Evolutionary conservation across 441 rosid species (phyloP), one percentile per base, ranked within the genome.

Genomic region (Francoa sonchifolia): DNA sequence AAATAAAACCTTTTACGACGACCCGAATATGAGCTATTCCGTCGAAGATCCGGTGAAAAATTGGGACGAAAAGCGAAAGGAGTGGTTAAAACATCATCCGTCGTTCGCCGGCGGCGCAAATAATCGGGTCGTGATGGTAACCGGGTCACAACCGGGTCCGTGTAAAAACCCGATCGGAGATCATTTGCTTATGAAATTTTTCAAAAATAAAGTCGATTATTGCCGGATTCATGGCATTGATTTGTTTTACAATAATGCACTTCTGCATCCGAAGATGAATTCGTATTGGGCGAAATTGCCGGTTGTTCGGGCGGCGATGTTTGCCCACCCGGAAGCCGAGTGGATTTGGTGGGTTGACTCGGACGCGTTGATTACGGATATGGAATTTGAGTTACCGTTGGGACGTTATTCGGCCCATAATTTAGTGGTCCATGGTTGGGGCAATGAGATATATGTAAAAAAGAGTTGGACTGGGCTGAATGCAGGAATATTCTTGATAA

Each of bases 271-370:
- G 25, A 75, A 74, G 36, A 85, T 89, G 98, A 15, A 15, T 6
- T 57, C 76, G 18, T 89, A 1, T 39, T 89, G 94, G 98, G 96
- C 94, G 7, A 85, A 89, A 50, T 62, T 71, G 0, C 89, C 92
- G 21, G 72, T 66, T 31, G 67, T 85, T 13, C 63, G 59, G 40
- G 80, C 96, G 23, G 79, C 94, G 41, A 89, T 89, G 98, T 20
- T 89, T 45, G 89, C 94, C 19, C 98, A 89, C 63, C 96, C 98
- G 16, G 96, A 89, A 50, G 86, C 86, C 10, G 96, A 89, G 62
- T 88, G 97, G 97, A 88, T 88, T 75, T 88, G 95, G 97, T 89
- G 94, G 97, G 86, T 84, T 7, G 97, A 89, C 58, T 79, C 96
- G 44, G 98, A 89, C 39, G 98, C 98, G 14, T 16, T 63, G 28